These are phyloP conservation scores for Euryodendron excelsum DNA, from an alignment of 148 eudicot species.

Conservation along the genomic window DNA sequence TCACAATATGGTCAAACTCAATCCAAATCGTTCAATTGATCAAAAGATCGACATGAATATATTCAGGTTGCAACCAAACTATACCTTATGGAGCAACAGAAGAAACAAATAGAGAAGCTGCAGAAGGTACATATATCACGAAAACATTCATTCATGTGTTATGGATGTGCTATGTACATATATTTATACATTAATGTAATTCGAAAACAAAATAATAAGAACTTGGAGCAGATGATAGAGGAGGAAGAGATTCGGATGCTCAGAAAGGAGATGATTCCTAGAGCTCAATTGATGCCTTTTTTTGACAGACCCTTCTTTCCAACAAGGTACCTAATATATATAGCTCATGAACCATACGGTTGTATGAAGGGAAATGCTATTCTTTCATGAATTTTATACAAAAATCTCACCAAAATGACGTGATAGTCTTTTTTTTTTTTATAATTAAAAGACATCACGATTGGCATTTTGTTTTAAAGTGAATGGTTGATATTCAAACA, in stretches of 20 bases:
- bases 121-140: conserved; percentile 44
- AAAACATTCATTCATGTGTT: not conserved
- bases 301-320: conserved; percentile 73
- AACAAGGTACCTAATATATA: conserved; percentile 40
- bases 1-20: not conserved
- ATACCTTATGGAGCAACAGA: conserved; percentile 50
- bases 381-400: too few species aligned
- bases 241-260: conserved; percentile 65
- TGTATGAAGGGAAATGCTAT: not conserved
- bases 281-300: conserved; percentile 79
- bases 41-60: not conserved
- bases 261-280: conserved; percentile 76
- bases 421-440: too few species aligned
- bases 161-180: too few species aligned
- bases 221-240: conserved; percentile 50
- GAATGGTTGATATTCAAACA: too few species aligned
- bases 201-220: not conserved
- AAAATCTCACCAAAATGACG: not conserved
- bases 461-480: too few species aligned
- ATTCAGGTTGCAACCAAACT: conserved; percentile 61
- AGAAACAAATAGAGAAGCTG: conserved; percentile 51
- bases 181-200: not conserved
- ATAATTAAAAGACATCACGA: too few species aligned
- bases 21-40: not conserved
- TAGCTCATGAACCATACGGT: not conserved